A percentile compares a stretch with the other conserved stretches of the same genome.
phyloP scores from a whole-genome alignment of 345 rosid species.

The Eucalyptus victrix region DNA sequence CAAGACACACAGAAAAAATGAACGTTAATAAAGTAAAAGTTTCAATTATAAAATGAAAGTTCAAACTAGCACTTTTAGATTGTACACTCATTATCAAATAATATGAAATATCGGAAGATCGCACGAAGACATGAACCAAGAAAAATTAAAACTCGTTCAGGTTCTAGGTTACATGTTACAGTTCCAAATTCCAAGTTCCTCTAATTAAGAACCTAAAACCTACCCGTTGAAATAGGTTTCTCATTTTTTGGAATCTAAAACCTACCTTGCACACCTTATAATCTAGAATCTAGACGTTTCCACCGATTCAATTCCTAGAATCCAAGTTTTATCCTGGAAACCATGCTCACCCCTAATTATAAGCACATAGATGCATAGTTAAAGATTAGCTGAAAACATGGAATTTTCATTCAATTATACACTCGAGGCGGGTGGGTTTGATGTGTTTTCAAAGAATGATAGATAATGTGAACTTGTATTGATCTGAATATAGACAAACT shows the following conservation, averaged over 20 bases:
- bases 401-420: background rate
- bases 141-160: too few species aligned
- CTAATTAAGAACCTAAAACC: accelerated
- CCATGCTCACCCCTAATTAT: too few species aligned
- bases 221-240: accelerated
- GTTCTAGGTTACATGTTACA: accelerated
- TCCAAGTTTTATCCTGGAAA: too few species aligned
- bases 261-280: too few species aligned
- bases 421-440: background rate
- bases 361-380: background rate
- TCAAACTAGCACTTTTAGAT: too few species aligned
- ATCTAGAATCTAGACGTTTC: too few species aligned
- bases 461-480: background rate
- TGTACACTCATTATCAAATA: accelerated
- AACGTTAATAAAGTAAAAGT: too few species aligned
- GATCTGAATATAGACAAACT: background rate
- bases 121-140: accelerated
- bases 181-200: too few species aligned
- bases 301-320: accelerated
- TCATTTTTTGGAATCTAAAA: too few species aligned
- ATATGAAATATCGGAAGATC: accelerated
- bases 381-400: background rate
- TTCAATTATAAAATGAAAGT: accelerated
- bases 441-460: background rate
- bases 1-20: too few species aligned